Conservation (phyloP, 208 protist species). For the Acanthamoeba royreba region DNA sequence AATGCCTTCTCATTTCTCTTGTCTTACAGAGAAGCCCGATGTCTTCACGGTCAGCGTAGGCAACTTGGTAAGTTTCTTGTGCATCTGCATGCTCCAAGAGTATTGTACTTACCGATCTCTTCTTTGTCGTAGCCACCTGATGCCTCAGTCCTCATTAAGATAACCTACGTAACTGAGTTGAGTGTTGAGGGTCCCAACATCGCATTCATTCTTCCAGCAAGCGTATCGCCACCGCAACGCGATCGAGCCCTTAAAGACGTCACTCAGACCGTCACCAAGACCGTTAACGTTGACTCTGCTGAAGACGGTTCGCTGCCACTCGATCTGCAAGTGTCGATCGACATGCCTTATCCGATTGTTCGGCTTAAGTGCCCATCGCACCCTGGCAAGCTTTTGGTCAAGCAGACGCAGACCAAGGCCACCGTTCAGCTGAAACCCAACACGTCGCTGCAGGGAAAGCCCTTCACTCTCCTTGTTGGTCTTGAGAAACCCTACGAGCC, state of each 20-base stretch:
- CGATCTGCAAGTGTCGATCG: constrained; percentile 27
- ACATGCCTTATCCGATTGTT: constrained; percentile 66
- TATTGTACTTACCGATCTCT: neutral
- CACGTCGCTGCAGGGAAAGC: neutral
- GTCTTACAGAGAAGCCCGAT: constrained; percentile 56
- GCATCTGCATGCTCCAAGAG: neutral
- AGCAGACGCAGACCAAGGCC: constrained; percentile 62
- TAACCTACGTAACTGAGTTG: constrained; percentile 58
- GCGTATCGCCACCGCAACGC: constrained; percentile 12
- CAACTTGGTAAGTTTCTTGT: constrained; percentile 41
- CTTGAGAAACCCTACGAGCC: constrained; percentile 63
- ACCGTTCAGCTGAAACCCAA: constrained; percentile 45
- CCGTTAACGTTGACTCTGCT: neutral
- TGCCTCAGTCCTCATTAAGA: constrained; percentile 58
- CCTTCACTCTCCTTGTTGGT: constrained; percentile 54
- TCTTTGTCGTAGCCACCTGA: constrained; percentile 14
- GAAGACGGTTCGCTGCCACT: neutral
- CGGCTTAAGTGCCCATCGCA: constrained; percentile 54
- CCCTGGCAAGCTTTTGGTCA: neutral
- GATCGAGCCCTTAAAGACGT: neutral
- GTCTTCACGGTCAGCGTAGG: constrained; percentile 67
- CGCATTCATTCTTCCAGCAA: constrained; percentile 58
- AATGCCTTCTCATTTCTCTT: no score
- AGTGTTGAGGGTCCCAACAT: constrained; percentile 54
- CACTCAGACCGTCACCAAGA: neutral